phyloP scores from a whole-genome alignment of 208 protist species.

The Leishmania tropica region DNA sequence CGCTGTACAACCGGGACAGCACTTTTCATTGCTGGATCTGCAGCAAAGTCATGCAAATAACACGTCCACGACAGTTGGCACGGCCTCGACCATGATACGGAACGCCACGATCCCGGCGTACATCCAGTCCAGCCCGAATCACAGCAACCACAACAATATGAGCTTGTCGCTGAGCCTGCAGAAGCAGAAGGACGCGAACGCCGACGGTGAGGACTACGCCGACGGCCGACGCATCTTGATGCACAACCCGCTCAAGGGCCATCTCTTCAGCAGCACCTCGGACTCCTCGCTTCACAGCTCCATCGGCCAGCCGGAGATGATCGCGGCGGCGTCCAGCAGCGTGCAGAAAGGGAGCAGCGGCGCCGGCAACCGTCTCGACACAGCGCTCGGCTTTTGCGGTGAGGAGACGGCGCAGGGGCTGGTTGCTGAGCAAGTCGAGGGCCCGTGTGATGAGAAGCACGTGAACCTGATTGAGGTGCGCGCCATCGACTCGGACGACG shows the following conservation, averaged over 20 bases:
- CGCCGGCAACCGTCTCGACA: slow-evolving; percentile 15
- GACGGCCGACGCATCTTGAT: slow-evolving; percentile 30
- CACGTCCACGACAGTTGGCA: slow-evolving; percentile 9
- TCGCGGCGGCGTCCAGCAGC: not conserved
- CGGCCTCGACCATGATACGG: slow-evolving; percentile 18
- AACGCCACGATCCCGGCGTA: slow-evolving; percentile 20
- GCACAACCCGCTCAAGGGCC: slow-evolving; percentile 31
- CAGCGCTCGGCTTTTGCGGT: not conserved
- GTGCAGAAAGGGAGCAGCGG: slow-evolving; percentile 22
- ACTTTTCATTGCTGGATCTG: slow-evolving; percentile 20
- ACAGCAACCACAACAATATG: slow-evolving; percentile 22
- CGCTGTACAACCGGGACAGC: not conserved
- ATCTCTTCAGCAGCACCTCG: slow-evolving; percentile 25
- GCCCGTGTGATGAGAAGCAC: slow-evolving; percentile 20
- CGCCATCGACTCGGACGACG: slow-evolving; percentile 33
- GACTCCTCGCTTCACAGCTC: slow-evolving; percentile 22
- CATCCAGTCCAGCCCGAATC: slow-evolving; percentile 23
- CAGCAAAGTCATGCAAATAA: slow-evolving; percentile 16
- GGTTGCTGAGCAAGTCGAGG: slow-evolving; percentile 18
- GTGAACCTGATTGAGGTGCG: slow-evolving; percentile 29
- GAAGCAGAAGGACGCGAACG: slow-evolving; percentile 14
- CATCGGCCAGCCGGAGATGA: slow-evolving; percentile 12
- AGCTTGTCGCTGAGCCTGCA: slow-evolving; percentile 17
- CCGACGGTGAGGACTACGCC: slow-evolving; percentile 20
- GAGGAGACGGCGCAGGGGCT: slow-evolving; percentile 23